Conservation (phyloP, 495 filamentous ascomycete species). For the Chaetomidium leptoderma region DNA sequence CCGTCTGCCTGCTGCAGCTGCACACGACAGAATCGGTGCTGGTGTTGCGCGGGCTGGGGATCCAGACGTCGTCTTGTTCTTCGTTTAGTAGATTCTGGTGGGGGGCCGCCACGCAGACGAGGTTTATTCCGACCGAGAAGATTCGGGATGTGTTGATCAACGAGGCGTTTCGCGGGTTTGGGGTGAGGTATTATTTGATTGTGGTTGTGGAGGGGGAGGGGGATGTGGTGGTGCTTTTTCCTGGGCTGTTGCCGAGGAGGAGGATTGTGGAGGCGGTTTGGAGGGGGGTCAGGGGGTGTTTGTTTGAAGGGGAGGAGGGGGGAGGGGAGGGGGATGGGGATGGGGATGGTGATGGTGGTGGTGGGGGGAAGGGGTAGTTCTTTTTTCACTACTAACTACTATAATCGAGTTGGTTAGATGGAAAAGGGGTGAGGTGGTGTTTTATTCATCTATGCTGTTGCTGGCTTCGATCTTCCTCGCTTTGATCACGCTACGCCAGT, state of each 20-base stretch:
- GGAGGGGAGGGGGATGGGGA: neutral
- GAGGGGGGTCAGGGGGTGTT: slow-evolving; percentile 69
- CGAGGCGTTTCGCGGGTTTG: slow-evolving; percentile 91
- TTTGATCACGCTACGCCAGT: slow-evolving; percentile 34
- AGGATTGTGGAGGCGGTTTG: slow-evolving; percentile 78
- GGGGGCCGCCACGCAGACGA: slow-evolving; percentile 35
- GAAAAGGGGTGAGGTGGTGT: neutral
- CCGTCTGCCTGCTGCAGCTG: slow-evolving; percentile 33
- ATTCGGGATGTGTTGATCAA: slow-evolving; percentile 92
- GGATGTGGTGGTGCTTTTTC: slow-evolving; percentile 89
- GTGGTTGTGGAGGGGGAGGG: slow-evolving; percentile 90
- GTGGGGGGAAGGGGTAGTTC: neutral
- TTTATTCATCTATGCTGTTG: slow-evolving; percentile 13
- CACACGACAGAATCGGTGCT: slow-evolving; percentile 77
- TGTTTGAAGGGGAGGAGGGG: slow-evolving; percentile 58
- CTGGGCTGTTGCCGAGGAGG: slow-evolving; percentile 66
- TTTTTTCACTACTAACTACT: neutral
- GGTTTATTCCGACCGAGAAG: slow-evolving; percentile 89
- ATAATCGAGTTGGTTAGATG: neutral
- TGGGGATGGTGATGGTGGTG: no score
- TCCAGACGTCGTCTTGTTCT: slow-evolving; percentile 62
- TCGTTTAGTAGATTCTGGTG: neutral
- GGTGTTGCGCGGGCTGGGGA: slow-evolving; percentile 81
- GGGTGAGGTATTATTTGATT: slow-evolving; percentile 82
- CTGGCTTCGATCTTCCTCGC: slow-evolving; percentile 24